Percentiles rank a stretch among this genome's conserved stretches.
These are phyloP conservation scores for Metschnikowia shivogae DNA, from an alignment of 805 yeast genomes.

Conservation along the genomic window DNA sequence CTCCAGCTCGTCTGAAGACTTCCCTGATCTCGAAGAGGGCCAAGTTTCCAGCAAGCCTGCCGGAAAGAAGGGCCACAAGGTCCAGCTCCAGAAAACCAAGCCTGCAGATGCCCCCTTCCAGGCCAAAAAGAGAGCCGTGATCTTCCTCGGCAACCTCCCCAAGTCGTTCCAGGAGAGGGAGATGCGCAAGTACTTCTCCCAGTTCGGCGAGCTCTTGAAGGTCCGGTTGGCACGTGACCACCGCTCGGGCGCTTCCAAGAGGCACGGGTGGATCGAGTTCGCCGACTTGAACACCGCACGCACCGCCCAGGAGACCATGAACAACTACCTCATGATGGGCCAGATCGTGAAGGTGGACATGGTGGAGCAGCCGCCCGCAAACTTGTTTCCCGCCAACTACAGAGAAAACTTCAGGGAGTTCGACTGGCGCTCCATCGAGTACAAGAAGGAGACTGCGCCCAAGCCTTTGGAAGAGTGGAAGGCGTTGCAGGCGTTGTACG, in stretches of 20 bases:
- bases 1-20: slow-evolving; percentile 13
- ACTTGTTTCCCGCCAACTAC: slow-evolving; percentile 35
- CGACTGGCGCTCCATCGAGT: slow-evolving; percentile 13
- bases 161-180: slow-evolving; percentile 86
- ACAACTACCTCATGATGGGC: slow-evolving; percentile 84
- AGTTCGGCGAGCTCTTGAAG: slow-evolving; percentile 82
- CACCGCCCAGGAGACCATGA: slow-evolving; percentile 92
- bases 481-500: slow-evolving; percentile 45
- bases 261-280: slow-evolving; percentile 88
- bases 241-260: slow-evolving; percentile 86
- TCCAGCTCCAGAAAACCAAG: slow-evolving; percentile 17
- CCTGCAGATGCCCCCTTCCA: slow-evolving; percentile 21
- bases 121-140: slow-evolving; percentile 50
- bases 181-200: slow-evolving; percentile 74
- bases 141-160: slow-evolving; percentile 90
- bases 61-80: slow-evolving; percentile 17
- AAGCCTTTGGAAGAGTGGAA: slow-evolving; percentile 57
- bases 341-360: slow-evolving; percentile 67
- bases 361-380: slow-evolving; percentile 54
- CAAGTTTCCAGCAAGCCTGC: neutral
- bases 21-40: slow-evolving; percentile 14
- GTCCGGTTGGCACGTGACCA: slow-evolving; percentile 83
- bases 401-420: slow-evolving; percentile 12
- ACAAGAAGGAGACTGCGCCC: slow-evolving; percentile 51
- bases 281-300: slow-evolving; percentile 69